Base-by-base conservation (phyloP, 2,329 filamentous ascomycete species). In the Epichloe glyceriae region DNA sequence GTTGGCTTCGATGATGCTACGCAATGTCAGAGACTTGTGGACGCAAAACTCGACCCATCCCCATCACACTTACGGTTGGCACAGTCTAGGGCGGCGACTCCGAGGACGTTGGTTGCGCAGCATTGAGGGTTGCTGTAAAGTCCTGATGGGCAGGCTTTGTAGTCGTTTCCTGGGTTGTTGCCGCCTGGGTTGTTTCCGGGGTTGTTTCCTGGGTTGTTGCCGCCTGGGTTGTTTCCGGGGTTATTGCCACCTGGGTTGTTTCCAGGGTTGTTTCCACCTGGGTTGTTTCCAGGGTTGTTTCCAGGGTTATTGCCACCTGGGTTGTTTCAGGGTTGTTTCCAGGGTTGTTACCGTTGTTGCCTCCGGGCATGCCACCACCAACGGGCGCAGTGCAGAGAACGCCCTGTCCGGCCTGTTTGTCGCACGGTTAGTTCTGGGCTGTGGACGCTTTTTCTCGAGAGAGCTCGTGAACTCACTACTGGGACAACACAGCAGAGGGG, bases 101-200 rank as follows among this genome's bases (percentile, higher is more conserved):
- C 68, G 30, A 76, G 66, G 34, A 76, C 64, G 54, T 76, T 67
- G 47, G 69, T 70, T 5, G 70, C 67, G 58, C 74, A 78, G 67
- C 74, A 78, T 46, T 68, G 64, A 4, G 70, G 59, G 39, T 56
- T 65, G 50, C 58, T 53, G 38, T 56, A 58, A 10, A 61, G 58
- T 1, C 53, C 54, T 3, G 20, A 19, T 7, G 56, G 50, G 54
- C 63, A 63, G 37, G 42, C 35, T 0, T 14, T 22, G 20, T 52
- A 48, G 46, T 47, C 26, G 44, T 47, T 41, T 19, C 50, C 50
- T 3, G 44, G 44, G 26, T 50, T 49, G 43, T 50, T 46, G 43
- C 37, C 51, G 1, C 46, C 41, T 3, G 48, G 48, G 34, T 53
- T 51, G 40, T 47, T 46, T 11, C 40, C 52, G 12, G 45, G 26